Percentiles rank a stretch among this genome's conserved stretches.
Evolutionary conservation across 352 stramenopile species (phyloP).

Genomic region (Globisporangium lucens): DNA sequence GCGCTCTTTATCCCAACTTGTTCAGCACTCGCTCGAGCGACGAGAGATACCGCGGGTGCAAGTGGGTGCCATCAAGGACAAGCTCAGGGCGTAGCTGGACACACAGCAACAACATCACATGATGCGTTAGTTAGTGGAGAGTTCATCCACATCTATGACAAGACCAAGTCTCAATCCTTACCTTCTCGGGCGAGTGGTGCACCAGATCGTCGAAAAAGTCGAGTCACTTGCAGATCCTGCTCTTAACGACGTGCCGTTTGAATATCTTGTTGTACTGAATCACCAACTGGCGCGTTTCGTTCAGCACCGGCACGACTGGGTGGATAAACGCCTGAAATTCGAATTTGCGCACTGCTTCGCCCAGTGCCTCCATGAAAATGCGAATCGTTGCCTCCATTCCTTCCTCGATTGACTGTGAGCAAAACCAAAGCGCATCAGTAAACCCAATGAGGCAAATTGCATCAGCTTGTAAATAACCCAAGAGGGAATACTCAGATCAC

Average conservation of each 20-base stretch:
- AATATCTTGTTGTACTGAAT: conserved; percentile 84
- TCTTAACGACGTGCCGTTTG: conserved; percentile 32
- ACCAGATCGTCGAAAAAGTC: conserved; percentile 88
- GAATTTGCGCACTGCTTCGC: conserved; percentile 47
- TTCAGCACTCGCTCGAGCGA: conserved; percentile 39
- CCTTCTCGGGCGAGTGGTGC: conserved; percentile 37
- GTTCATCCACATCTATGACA: background rate
- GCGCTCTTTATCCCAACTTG: background rate
- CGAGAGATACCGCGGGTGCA: conserved; percentile 71
- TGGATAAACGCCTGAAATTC: conserved; percentile 80
- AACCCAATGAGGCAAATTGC: too few species aligned
- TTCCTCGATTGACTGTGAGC: conserved; percentile 58
- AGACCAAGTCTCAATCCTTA: conserved; percentile 14
- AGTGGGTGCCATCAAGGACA: conserved; percentile 82
- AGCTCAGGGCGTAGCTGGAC: conserved; percentile 49
- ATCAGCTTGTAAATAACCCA: too few species aligned
- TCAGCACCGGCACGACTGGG: conserved; percentile 85
- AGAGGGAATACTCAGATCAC: background rate
- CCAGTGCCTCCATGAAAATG: conserved; percentile 78
- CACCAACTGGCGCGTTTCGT: conserved; percentile 84
- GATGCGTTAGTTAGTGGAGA: background rate
- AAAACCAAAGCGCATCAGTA: background rate
- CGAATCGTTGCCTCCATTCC: conserved; percentile 73
- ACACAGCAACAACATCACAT: background rate
- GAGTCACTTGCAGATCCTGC: conserved; percentile 72